Conservation (phyloP, 805 yeast genomes). For the Metahyphopichia silvanorum region DNA sequence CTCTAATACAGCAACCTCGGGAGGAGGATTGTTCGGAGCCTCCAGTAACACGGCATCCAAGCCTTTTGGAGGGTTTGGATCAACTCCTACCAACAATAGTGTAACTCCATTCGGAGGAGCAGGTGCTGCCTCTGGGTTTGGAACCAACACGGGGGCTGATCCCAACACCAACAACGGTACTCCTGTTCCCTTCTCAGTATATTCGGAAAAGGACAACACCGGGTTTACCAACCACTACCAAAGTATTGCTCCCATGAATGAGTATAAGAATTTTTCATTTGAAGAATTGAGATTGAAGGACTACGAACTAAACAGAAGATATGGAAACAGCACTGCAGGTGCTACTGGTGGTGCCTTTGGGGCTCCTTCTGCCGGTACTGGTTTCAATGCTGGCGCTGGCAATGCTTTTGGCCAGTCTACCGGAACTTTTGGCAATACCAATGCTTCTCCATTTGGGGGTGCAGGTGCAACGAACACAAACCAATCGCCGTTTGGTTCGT, state of each 20-base stretch:
- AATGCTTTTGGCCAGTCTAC: slow-evolving; percentile 5
- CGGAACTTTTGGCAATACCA: slow-evolving; percentile 13
- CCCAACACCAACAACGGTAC: slow-evolving; percentile 59
- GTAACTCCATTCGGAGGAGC: slow-evolving; percentile 17
- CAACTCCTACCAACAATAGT: slow-evolving; percentile 6
- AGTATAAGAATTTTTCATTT: slow-evolving; percentile 72
- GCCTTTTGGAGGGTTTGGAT: slow-evolving; percentile 15
- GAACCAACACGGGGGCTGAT: slow-evolving; percentile 21
- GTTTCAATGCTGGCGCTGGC: slow-evolving; percentile 16
- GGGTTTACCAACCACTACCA: slow-evolving; percentile 60
- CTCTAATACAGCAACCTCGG: slow-evolving; percentile 4
- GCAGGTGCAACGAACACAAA: slow-evolving; percentile 8
- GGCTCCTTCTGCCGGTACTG: slow-evolving; percentile 15
- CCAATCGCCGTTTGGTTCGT: neutral
- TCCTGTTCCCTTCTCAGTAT: slow-evolving; percentile 64
- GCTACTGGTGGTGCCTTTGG: slow-evolving; percentile 32
- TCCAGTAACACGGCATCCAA: slow-evolving; percentile 1
- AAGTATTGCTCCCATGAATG: slow-evolving; percentile 85
- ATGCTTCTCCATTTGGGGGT: slow-evolving; percentile 19
- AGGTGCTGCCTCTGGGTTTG: slow-evolving; percentile 11
- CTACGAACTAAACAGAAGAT: slow-evolving; percentile 69
- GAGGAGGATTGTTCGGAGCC: slow-evolving; percentile 14
- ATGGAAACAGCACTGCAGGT: slow-evolving; percentile 42
- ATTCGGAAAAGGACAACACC: slow-evolving; percentile 66
- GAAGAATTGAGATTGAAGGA: slow-evolving; percentile 91